These are phyloP conservation scores for Lagenidium giganteum DNA, from an alignment of 352 stramenopile genomes.

Conservation along the genomic window DNA sequence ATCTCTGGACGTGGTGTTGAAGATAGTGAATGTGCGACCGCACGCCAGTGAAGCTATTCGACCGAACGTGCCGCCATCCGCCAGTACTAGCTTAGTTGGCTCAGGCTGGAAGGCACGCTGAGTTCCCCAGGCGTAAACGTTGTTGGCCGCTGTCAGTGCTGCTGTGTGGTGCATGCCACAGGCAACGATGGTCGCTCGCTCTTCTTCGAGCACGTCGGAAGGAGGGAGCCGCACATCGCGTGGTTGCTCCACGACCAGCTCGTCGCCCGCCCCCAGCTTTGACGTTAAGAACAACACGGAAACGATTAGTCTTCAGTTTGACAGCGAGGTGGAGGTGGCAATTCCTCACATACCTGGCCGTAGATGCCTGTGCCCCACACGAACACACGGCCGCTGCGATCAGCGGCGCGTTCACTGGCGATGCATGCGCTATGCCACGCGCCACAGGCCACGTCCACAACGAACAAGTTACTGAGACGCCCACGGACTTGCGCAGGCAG, in stretches of 20 bases:
- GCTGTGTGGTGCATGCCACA: constrained; percentile 70
- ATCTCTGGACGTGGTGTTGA: constrained; percentile 56
- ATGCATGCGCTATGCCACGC: constrained; percentile 75
- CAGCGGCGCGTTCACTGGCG: constrained; percentile 13
- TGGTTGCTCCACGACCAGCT: constrained; percentile 42
- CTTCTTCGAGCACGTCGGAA: constrained; percentile 29
- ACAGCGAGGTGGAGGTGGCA: too few relatives aligned
- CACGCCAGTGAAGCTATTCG: constrained; percentile 57
- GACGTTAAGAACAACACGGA: neutral
- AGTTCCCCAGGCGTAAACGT: constrained; percentile 68
- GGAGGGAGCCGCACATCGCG: constrained; percentile 26
- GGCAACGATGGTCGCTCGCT: constrained; percentile 31
- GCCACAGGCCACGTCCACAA: constrained; percentile 59
- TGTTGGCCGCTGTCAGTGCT: constrained; percentile 38
- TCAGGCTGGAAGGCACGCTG: constrained; percentile 35
- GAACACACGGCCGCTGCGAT: constrained; percentile 32
- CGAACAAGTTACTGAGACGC: constrained; percentile 21
- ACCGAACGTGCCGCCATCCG: constrained; percentile 27
- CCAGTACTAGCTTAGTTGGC: constrained; percentile 28
- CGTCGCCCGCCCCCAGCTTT: constrained; percentile 40
- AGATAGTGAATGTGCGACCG: constrained; percentile 67
- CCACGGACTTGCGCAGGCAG: constrained; percentile 34
- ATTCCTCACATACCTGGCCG: constrained; percentile 28
- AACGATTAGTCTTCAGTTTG: neutral
- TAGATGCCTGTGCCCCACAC: constrained; percentile 76